Evolutionary conservation across 1,284 basidiomycete species (phyloP).

Genomic region (Leccinum subfulvum): DNA sequence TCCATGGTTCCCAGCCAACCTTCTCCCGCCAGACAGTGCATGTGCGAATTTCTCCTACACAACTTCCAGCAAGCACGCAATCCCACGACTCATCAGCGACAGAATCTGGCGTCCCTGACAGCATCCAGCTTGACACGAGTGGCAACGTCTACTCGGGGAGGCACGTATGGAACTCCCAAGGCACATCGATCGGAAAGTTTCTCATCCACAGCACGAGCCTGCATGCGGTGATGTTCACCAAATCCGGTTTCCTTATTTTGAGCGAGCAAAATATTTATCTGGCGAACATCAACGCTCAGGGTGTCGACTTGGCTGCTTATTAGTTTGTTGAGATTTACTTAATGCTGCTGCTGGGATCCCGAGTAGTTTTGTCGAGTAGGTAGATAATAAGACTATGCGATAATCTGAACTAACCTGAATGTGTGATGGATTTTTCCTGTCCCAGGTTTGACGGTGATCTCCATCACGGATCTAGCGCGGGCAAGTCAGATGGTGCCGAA

Average conservation of each 20-base stretch:
- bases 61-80: conserved; percentile 20
- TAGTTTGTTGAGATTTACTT: neutral
- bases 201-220: conserved; percentile 58
- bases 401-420: neutral
- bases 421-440: neutral
- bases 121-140: conserved; percentile 46
- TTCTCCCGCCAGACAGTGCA: too few species aligned
- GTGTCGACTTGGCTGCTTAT: conserved; percentile 15
- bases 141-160: conserved; percentile 23
- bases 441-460: neutral
- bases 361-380: neutral
- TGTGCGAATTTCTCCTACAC: too few species aligned
- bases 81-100: conserved; percentile 50
- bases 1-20: too few species aligned
- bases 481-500: neutral
- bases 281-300: conserved; percentile 15
- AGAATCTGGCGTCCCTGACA: conserved; percentile 63
- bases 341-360: neutral
- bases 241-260: conserved; percentile 23
- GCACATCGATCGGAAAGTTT: conserved; percentile 72
- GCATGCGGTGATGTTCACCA: conserved; percentile 57
- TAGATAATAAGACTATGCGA: neutral
- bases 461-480: neutral
- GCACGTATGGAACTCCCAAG: conserved; percentile 62
- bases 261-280: conserved; percentile 20